Evolutionary conservation across 371 early-diverging fungal species (phyloP).

Genomic region (Mucor ambiguus): DNA sequence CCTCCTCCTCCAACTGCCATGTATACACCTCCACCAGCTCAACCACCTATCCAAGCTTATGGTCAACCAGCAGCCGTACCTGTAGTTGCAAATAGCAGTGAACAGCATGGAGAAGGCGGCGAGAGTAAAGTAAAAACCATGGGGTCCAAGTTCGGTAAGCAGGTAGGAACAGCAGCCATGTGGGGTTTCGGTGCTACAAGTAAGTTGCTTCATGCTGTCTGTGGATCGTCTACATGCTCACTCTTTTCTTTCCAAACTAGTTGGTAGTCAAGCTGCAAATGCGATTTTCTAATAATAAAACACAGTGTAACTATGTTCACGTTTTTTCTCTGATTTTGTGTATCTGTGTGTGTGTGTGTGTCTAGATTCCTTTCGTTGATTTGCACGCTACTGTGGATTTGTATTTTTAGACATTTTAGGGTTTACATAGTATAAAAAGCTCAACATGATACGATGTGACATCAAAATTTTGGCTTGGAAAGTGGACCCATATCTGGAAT

Average conservation of each 20-base stretch:
- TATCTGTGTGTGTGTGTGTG: neutral
- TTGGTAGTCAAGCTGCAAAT: conserved; percentile 43
- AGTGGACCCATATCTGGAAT: neutral
- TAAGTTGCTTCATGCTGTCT: conserved; percentile 24
- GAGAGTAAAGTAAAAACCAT: conserved; percentile 37
- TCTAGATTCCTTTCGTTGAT: neutral
- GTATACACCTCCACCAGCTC: conserved; percentile 34
- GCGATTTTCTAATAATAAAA: conserved; percentile 37
- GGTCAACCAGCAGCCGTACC: conserved; percentile 9
- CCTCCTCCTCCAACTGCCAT: conserved; percentile 52
- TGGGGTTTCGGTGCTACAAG: conserved; percentile 53
- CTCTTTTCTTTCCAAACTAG: conserved; percentile 19
- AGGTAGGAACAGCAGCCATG: conserved; percentile 45
- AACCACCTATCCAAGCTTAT: conserved; percentile 20
- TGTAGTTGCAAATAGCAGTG: conserved; percentile 4
- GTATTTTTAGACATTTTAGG: neutral
- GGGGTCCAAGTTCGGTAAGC: conserved; percentile 46
- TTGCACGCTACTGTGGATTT: neutral
- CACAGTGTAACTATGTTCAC: neutral
- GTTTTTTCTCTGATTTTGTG: neutral
- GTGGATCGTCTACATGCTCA: neutral
- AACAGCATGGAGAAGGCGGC: conserved; percentile 20
- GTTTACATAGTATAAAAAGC: neutral
- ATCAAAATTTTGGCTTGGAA: neutral
- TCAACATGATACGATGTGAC: neutral